Base-by-base conservation (phyloP, 257 asterid species). In the Gynochthodes officinalis region DNA sequence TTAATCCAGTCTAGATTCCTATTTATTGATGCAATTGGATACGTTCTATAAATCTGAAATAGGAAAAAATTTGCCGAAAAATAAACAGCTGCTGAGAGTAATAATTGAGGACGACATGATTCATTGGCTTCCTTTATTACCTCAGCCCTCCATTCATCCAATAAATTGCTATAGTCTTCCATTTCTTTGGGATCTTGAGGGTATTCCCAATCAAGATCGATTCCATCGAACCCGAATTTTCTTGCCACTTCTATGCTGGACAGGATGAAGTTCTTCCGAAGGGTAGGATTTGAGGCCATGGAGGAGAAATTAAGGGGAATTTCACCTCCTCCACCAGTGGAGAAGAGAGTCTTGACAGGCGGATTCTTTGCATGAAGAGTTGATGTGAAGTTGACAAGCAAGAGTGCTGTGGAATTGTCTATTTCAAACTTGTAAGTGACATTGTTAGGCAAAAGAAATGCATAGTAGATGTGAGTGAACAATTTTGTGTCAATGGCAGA, bases 51-150 rank as follows among this genome's bases (percentile, higher is more conserved):
- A 1, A 78, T 57, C 1, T 74, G 87, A 25, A 75, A 58, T 0
- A 85, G 77, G 62, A 87, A 76, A 7, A 77, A 81, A 54, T 77
- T 88, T 40, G 89, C 77, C 4, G 97, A 77, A 77, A 86, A 93
- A 75, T 93, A 88, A 9, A 88, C 93, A 5, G 97, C 98, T 40
- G 97, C 93, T 0, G 97, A 70, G 67, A 93, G 89, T 78, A 93
- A 88, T 43, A 93, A 88, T 25, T 74, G 89, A 7, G 89, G 75
- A 57, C 70, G 60, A 30, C 55, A 23, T 2, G 83, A 64, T 42
- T 72, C 48, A 1, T 11, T 44, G n/a, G 91, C 82, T 33, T 89
- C 95, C 39, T 79, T 76, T 19, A 65, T 32, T 16, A 89, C 85
- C 74, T 71, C 91, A 58, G 64, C 70, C 16, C 96, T 85, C 98